Conservation (phyloP, 371 early-diverging fungal species). For the Apophysomyces elegans region DNA sequence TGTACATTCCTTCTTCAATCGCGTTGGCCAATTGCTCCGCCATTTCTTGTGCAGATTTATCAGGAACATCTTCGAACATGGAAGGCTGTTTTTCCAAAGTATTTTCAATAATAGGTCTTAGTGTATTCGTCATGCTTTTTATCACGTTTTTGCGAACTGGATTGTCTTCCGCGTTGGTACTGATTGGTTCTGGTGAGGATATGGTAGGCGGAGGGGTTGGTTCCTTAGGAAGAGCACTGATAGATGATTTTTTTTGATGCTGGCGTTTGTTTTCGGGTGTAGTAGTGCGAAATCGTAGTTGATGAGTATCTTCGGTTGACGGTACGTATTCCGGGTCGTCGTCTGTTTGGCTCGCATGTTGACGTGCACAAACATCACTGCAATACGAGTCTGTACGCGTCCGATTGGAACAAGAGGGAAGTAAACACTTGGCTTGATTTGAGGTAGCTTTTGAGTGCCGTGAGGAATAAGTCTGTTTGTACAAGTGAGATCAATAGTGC, state of each 20-base stretch:
- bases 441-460: constrained; percentile 22
- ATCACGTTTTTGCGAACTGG: constrained; percentile 61
- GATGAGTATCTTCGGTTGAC: not conserved
- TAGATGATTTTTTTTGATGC: constrained; percentile 4
- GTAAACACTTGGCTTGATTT: constrained; percentile 35
- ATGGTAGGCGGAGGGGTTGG: constrained; percentile 11
- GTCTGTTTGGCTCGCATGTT: constrained; percentile 15
- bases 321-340: constrained; percentile 24
- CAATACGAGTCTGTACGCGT: constrained; percentile 49
- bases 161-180: constrained; percentile 46
- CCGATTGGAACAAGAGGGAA: constrained; percentile 35
- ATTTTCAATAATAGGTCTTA: constrained; percentile 35
- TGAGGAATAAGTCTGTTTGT: constrained; percentile 9
- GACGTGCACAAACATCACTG: constrained; percentile 48
- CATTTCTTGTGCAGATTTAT: constrained; percentile 18
- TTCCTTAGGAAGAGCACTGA: constrained; percentile 15
- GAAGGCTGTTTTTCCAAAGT: constrained; percentile 34
- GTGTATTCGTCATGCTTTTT: constrained; percentile 50
- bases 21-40: constrained; percentile 31
- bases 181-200: constrained; percentile 9
- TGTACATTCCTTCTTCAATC: constrained; percentile 47
- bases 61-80: constrained; percentile 24
- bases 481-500: not conserved
- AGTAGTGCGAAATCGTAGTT: constrained; percentile 13
- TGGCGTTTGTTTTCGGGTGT: constrained; percentile 15